Conservation (phyloP, 2,329 filamentous ascomycete species). For the Sordariomycetes sp. region DNA sequence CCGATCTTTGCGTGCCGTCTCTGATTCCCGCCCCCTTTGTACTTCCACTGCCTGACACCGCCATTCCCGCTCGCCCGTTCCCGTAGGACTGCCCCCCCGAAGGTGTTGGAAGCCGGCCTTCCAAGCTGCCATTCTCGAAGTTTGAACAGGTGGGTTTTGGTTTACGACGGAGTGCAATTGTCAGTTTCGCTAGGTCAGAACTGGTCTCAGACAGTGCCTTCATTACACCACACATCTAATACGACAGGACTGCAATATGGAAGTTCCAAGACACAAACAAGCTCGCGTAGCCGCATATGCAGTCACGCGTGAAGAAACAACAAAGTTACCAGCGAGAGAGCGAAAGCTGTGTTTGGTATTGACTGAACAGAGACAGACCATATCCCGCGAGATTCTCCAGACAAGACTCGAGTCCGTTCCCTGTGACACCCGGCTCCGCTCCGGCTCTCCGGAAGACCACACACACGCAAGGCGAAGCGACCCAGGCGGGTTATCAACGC, state of each 20-base stretch:
- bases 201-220: background rate
- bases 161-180: too few relatives aligned
- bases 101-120: too few relatives aligned
- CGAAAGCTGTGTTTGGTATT: background rate
- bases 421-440: background rate
- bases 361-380: background rate
- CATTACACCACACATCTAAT: background rate
- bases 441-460: background rate
- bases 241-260: background rate
- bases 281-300: background rate
- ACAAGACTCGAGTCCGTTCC: background rate
- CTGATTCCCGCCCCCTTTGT: too few relatives aligned
- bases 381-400: background rate
- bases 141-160: too few relatives aligned
- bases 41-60: too few relatives aligned
- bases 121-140: too few relatives aligned
- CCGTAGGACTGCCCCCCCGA: too few relatives aligned
- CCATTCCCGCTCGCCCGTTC: too few relatives aligned
- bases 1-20: background rate
- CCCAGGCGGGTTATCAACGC: background rate
- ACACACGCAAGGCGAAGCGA: background rate
- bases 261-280: background rate
- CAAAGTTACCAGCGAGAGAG: background rate
- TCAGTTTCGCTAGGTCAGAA: background rate
- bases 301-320: background rate